Percentiles rank a stretch among this genome's conserved stretches.
These are phyloP conservation scores for Epichloe amarillans DNA, from an alignment of 2,329 filamentous ascomycete species.

Conservation along the genomic window DNA sequence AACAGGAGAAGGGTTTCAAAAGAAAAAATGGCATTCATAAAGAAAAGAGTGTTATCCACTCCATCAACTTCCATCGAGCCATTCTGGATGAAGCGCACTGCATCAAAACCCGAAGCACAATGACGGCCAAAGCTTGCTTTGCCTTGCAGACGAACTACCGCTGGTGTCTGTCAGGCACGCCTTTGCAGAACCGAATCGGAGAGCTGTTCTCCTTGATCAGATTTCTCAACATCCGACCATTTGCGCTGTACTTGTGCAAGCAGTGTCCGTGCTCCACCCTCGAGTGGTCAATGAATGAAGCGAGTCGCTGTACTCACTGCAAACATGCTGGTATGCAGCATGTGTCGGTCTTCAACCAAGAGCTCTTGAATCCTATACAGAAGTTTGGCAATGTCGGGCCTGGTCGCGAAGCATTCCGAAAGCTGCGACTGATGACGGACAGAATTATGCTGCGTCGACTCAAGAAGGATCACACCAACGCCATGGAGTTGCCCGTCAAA, in stretches of 20 bases:
- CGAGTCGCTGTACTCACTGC: slow-evolving; percentile 59
- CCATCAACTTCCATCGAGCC: slow-evolving; percentile 75
- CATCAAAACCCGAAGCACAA: slow-evolving; percentile 81
- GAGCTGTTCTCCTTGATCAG: slow-evolving; percentile 92
- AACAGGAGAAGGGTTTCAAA: slow-evolving; percentile 81
- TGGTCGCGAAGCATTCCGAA: slow-evolving; percentile 60
- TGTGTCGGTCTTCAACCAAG: slow-evolving; percentile 70
- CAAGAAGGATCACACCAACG: slow-evolving; percentile 84
- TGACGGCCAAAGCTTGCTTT: slow-evolving; percentile 91
- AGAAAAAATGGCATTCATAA: slow-evolving; percentile 71
- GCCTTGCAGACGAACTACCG: slow-evolving; percentile 78
- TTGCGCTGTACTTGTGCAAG: slow-evolving; percentile 90
- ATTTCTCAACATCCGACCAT: slow-evolving; percentile 79
- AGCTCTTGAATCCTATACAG: slow-evolving; percentile 75
- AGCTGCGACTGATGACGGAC: slow-evolving; percentile 78
- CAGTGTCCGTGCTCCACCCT: slow-evolving; percentile 66
- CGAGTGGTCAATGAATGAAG: slow-evolving; percentile 68
- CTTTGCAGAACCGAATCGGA: slow-evolving; percentile 91
- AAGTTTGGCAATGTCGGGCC: slow-evolving; percentile 45
- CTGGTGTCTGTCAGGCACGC: slow-evolving; percentile 92
- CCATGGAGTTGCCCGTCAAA: slow-evolving; percentile 94
- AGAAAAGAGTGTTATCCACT: slow-evolving; percentile 67
- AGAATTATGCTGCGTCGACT: slow-evolving; percentile 91
- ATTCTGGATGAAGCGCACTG: slow-evolving; percentile 93
- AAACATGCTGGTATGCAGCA: slow-evolving; percentile 29